Evolutionary conservation across 495 filamentous ascomycete genomes (phyloP).

Genomic region (Recurvomyces mirabilis): DNA sequence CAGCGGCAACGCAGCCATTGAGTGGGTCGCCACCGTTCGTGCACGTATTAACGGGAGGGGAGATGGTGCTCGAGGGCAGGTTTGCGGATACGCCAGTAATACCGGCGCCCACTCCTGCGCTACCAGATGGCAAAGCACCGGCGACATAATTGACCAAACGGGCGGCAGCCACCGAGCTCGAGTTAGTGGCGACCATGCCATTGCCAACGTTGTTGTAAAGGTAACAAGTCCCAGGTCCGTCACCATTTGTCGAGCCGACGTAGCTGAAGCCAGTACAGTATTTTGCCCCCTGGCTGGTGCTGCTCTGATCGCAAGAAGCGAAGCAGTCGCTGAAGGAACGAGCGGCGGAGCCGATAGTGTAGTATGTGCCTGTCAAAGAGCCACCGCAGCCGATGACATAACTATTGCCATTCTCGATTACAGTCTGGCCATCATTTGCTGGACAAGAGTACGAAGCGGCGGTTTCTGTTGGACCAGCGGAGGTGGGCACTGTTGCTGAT

Average conservation of each 20-base stretch:
- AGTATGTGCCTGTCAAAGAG: not conserved
- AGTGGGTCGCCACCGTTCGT: not conserved
- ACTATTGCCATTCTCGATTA: not conserved
- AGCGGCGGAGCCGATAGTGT: not conserved
- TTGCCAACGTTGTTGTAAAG: constrained; percentile 4
- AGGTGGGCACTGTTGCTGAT: not conserved
- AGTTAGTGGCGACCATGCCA: not conserved
- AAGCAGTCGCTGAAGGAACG: constrained; percentile 5
- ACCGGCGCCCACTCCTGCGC: not conserved
- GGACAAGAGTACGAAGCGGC: not conserved
- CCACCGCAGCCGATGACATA: constrained; percentile 2
- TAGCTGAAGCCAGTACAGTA: constrained; percentile 7
- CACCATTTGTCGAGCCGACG: not conserved
- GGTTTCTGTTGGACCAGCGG: constrained; percentile 2
- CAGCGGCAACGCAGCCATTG: constrained; percentile 1
- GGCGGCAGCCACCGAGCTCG: constrained; percentile 1
- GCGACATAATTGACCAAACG: constrained; percentile 4
- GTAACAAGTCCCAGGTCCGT: constrained; percentile 2
- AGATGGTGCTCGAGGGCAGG: not conserved
- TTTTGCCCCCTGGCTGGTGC: not conserved
- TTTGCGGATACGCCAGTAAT: too few species aligned
- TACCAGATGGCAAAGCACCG: constrained; percentile 1
- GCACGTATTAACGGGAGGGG: not conserved
- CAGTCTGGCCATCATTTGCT: not conserved
- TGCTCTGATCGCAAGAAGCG: constrained; percentile 5